Base-by-base conservation (phyloP, 768 basidiomycete genomes). In the Termitomyces heimii region DNA sequence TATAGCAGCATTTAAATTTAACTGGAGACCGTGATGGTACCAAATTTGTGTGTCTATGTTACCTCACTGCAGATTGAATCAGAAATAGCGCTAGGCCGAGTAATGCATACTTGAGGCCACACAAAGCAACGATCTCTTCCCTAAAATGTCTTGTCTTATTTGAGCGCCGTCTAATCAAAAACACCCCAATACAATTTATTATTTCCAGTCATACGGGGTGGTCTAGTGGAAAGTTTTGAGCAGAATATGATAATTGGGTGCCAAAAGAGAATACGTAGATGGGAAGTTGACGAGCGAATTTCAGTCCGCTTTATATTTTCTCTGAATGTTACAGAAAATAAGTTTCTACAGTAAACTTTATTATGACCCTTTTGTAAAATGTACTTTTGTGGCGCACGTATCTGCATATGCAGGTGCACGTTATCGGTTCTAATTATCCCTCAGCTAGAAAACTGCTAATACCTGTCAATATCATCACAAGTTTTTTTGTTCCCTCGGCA, bases 391-490 rank as follows among this genome's bases (percentile, higher is more conserved):
- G 39, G 39, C 39, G 39, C 39, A 40, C 39, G n/a, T 10, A 0
- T n/a, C 10, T 40, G 16, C 3, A 9, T 20, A 37, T 37, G 35
- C 12, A 18, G 16, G 16, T 1, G 2, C 35, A 37, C 35, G 5
- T 40, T n/a, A 4, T 39, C 37, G 5, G n/a, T n/a, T 9, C 39
- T 40, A 9, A 40, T 4, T 0, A 40, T 40, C 39, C 9, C 8
- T 10, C n/a, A 40, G 3, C 86, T 13, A 71, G 69, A 60, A 74
- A 72, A 43, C 76, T 83, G 3, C 69, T 73, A 0, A 78, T 74
- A 16, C 65, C 73, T 5, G 77, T 93, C 34, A 78, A 72, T 7
- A 84, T 89, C 1, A 80, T 89, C 48, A 77, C 93, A 34, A 76
- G 77, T 77, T 55, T 53, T 63, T 55, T 34, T 14, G 55, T 18